Percentiles rank a stretch among this genome's conserved stretches.
These are phyloP conservation scores for Odonthalia washingtoniensis DNA, from an alignment of 31 red algal species.

Conservation along the genomic window DNA sequence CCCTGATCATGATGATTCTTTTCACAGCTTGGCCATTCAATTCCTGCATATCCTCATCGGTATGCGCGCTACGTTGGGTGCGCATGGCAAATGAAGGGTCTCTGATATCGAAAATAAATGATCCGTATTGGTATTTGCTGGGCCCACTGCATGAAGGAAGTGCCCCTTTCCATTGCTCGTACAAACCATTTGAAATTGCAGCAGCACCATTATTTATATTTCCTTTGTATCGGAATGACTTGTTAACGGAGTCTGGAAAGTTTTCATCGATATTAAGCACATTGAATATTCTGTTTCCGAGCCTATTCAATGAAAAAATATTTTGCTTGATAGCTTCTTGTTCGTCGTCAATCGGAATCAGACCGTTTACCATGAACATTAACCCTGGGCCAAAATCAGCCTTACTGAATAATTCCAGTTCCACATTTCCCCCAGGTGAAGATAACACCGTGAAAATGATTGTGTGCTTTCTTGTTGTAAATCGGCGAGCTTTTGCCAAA, in stretches of 20 bases:
- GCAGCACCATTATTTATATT: neutral
- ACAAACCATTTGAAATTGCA: neutral
- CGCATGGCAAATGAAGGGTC: too few species aligned
- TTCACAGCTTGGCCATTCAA: too few species aligned
- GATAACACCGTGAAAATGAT: neutral
- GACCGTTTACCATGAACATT: neutral
- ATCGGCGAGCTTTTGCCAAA: conserved; percentile 25
- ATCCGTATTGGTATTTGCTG: too few species aligned
- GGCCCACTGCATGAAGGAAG: conserved; percentile 33
- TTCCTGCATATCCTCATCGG: too few species aligned
- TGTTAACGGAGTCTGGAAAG: too few species aligned
- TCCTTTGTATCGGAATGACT: too few species aligned
- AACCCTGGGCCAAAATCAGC: conserved; percentile 36
- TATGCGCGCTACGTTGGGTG: too few species aligned
- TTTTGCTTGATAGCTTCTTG: neutral
- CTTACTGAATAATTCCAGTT: conserved; percentile 42
- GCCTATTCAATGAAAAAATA: neutral
- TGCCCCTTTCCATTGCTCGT: conserved; percentile 47
- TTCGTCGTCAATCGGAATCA: neutral
- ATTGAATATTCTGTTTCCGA: conserved; percentile 24
- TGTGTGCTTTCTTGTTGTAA: conserved; percentile 39
- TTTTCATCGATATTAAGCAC: too few species aligned
- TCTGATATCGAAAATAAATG: too few species aligned
- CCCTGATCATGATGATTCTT: too few species aligned
- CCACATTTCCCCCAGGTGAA: conserved; percentile 17